phyloP scores from a whole-genome alignment of 495 filamentous ascomycete species.

The Xylaria cubensis region DNA sequence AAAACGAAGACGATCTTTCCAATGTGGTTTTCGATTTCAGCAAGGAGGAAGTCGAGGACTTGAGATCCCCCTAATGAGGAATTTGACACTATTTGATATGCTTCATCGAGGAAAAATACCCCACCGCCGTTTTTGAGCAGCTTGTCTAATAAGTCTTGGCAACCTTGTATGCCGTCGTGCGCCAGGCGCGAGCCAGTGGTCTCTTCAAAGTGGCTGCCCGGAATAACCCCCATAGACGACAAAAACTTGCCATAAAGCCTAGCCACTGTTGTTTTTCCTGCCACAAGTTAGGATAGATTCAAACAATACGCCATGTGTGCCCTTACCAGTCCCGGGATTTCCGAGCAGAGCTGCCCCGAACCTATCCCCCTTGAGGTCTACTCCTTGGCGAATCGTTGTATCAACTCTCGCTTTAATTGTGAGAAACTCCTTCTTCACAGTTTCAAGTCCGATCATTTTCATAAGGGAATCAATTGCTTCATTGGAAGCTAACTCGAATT shows the following conservation, averaged over 20 bases:
- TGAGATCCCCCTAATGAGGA: conserved; percentile 54
- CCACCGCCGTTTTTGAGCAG: conserved; percentile 67
- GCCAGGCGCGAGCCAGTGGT: conserved; percentile 74
- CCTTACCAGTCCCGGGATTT: conserved; percentile 79
- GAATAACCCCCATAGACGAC: conserved; percentile 63
- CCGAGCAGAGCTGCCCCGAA: conserved; percentile 72
- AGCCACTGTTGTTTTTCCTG: conserved; percentile 85
- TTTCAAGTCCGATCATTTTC: conserved; percentile 74
- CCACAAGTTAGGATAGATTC: conserved; percentile 26
- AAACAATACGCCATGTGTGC: not conserved
- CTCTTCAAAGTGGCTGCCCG: conserved; percentile 63
- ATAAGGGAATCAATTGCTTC: conserved; percentile 68
- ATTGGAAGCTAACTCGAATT: conserved; percentile 39
- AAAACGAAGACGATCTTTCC: conserved; percentile 81
- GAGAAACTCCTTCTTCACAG: conserved; percentile 70
- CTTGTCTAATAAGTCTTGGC: conserved; percentile 65
- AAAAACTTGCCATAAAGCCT: conserved; percentile 76
- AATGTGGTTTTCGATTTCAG: conserved; percentile 75
- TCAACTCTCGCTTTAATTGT: conserved; percentile 73
- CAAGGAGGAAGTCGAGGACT: conserved; percentile 77
- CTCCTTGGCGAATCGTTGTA: conserved; percentile 60
- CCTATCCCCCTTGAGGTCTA: conserved; percentile 63
- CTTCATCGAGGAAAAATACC: conserved; percentile 78
- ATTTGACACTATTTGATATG: conserved; percentile 73
- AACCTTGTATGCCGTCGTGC: conserved; percentile 63